Evolutionary conservation across 306 rosid species (phyloP), one percentile per base, ranked within the genome.

Genomic region (Vicia sativa): DNA sequence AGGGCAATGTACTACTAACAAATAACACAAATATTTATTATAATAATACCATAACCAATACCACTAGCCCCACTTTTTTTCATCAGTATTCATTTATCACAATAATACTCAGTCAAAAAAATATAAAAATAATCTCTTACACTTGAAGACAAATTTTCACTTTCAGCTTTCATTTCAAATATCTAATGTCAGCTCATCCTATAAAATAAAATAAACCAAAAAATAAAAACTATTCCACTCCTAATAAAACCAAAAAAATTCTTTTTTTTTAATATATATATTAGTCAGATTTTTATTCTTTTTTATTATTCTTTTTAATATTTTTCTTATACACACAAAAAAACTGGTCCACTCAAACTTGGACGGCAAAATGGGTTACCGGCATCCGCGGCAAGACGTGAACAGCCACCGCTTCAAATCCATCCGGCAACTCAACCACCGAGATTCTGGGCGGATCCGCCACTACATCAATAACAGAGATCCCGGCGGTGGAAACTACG

Each of bases 331-430:
- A 55, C 2, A 54, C 37, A 34, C 35, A 54, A 55, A 26, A 5
- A 54, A 55, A 12, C 3, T 12, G 6, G n/a, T 6, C 13, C 19
- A 55, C 18, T 55, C 38, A 52, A 9, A 8, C 10, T 49, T 49
- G 58, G 29, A 19, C 12, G 3, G 59, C 18, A 29, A 55, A 35
- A 23, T 55, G 34, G 23, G 39, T 13, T 14, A 19, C 62, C 42
- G 86, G 80, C 86, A 86, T 86, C 68, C 97, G 56, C 0, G 96
- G 96, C 76, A 93, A 55, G 52, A 90, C 44, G 28, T 90, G 97
- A 42, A 93, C 71, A 13, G 90, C 86, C 48, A 87, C 77, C 3
- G 85, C 85, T 18, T 88, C 84, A 31, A 85, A 70, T 1, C 90
- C 96, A 18, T 23, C 2, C 26, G 96, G 98, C 61, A 86, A 15